Base-by-base conservation (phyloP, 2,329 filamentous ascomycete species). In the Botryotinia globosa region DNA sequence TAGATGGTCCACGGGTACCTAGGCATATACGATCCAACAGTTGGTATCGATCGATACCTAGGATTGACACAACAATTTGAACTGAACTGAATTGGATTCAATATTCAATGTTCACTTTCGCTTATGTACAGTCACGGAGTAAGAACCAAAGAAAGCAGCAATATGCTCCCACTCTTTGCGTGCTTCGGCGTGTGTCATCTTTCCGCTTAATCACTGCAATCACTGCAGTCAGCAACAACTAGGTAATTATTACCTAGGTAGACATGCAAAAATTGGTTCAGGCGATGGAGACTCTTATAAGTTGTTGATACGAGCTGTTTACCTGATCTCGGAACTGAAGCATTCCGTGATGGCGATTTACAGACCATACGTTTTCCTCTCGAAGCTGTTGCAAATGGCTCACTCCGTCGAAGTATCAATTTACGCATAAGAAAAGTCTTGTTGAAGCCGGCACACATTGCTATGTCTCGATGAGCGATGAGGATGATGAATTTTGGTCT, bases 401-500 rank as follows among this genome's bases (percentile, higher is more conserved):
- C 45, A 6, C 54, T 54, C 2, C 58, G 65, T 62, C 71, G 65
- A 22, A 62, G 7, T 22, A n/a, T 37, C 3, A 39, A 69, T 2
- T n/a, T 69, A 9, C 54, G 71, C 7, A 62, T 69, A 44, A 20
- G 64, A 0, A 61, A 62, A 39, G 65, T 22, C 37, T 72, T 4
- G 64, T 69, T 5, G 58, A 54, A 18, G 18, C 34, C 4, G 44
- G 56, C n/a, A 69, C 32, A 10, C 42, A 44, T 39, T 61, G 64
- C 22, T 69, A 69, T 29, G 56, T 69, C 9, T 34, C 56, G 1
- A 56, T 54, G 45, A 68, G 63, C 34, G 71, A 72, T 32, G 71
- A 72, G 32, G 37, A 54, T 3, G 71, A 72, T 44, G 64, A 54
- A 9, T 68, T 62, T 29, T 72, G 71, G 71, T 61, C 18, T 69